A percentile compares a stretch with the other conserved stretches of the same genome.
These are phyloP conservation scores for Fonsecaea pugnacius DNA, from an alignment of 2,329 filamentous ascomycete genomes.

Conservation along the genomic window DNA sequence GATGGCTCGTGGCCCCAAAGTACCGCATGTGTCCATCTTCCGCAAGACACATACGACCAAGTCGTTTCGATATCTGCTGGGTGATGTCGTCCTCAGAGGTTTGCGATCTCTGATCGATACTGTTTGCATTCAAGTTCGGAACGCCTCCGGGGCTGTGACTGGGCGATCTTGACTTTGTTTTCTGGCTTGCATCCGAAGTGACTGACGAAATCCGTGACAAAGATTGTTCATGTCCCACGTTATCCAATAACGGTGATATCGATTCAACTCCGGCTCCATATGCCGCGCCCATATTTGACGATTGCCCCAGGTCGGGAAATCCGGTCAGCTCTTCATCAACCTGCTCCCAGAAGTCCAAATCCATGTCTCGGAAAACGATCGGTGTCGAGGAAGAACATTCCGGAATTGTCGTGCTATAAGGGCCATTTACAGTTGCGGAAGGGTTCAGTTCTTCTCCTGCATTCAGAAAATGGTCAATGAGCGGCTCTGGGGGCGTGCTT, in stretches of 20 bases:
- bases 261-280: background rate
- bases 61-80: conserved; percentile 8
- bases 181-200: background rate
- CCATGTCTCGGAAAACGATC: background rate
- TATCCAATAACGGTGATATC: background rate
- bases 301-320: background rate
- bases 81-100: conserved; percentile 6
- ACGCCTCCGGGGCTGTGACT: background rate
- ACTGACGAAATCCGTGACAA: background rate
- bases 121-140: background rate
- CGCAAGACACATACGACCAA: conserved; percentile 12
- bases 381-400: background rate
- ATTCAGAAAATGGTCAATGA: background rate
- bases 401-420: background rate
- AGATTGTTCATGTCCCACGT: background rate
- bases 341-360: conserved; percentile 13
- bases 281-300: background rate
- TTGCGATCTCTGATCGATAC: conserved; percentile 3
- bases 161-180: background rate
- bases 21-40: conserved; percentile 36
- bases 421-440: background rate
- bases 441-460: background rate
- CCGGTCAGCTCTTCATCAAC: background rate
- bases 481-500: background rate
- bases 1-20: conserved; percentile 38